Evolutionary conservation across 2,329 filamentous ascomycete species (phyloP).

Genomic region (Talaromyces sp.): DNA sequence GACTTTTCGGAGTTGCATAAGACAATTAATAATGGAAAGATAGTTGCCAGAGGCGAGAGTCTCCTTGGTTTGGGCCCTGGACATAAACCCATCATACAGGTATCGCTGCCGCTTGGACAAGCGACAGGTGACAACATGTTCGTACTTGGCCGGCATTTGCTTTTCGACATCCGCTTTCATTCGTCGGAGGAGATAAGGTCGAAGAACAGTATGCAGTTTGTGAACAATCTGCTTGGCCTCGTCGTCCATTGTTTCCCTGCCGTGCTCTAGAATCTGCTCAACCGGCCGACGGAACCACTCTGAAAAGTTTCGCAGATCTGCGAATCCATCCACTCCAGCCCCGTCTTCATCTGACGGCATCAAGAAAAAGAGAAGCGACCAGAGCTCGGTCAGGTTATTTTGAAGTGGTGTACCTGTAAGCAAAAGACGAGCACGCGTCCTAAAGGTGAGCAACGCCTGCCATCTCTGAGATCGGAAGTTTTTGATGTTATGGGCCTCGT

Average conservation of each 20-base stretch:
- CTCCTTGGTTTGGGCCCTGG: slow-evolving; percentile 80
- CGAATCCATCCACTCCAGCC: slow-evolving; percentile 82
- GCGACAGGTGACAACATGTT: slow-evolving; percentile 93
- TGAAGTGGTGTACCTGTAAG: slow-evolving; percentile 93
- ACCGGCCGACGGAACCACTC: slow-evolving; percentile 95
- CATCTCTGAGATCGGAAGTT: slow-evolving; percentile 98
- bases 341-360: slow-evolving; percentile 77
- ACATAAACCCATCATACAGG: slow-evolving; percentile 94
- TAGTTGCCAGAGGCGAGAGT: slow-evolving; percentile 92
- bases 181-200: slow-evolving; percentile 84
- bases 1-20: slow-evolving; percentile 96
- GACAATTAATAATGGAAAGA: slow-evolving; percentile 94
- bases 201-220: slow-evolving; percentile 88
- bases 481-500: slow-evolving; percentile 99
- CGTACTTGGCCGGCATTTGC: slow-evolving; percentile 97
- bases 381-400: slow-evolving; percentile 93
- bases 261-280: slow-evolving; percentile 92
- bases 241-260: slow-evolving; percentile 88
- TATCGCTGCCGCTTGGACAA: slow-evolving; percentile 93
- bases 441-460: slow-evolving; percentile 92
- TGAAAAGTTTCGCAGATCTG: slow-evolving; percentile 91
- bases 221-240: slow-evolving; percentile 88
- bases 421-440: slow-evolving; percentile 79
- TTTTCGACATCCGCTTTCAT: slow-evolving; percentile 97
- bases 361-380: slow-evolving; percentile 94